Evolutionary conservation across 2,329 filamentous ascomycete genomes (phyloP), one percentile per base, ranked within the genome.

Genomic region (Periglandula ipomoeae): DNA sequence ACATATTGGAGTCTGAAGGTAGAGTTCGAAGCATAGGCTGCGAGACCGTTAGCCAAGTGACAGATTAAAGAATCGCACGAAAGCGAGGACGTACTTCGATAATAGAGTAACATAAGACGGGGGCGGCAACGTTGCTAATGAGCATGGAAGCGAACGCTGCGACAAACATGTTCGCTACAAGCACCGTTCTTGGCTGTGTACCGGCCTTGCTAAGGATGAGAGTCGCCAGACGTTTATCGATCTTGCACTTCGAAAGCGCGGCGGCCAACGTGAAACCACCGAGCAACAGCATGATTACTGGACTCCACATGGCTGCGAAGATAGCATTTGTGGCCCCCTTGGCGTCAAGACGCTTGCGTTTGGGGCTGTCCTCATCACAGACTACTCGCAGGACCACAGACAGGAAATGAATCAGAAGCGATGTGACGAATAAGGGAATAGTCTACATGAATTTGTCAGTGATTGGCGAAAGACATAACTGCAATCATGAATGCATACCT

Each of bases 141-240:
- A 95, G 89, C 93, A 98, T 98, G 59, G 89, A 96, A 8, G 94
- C 85, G 65, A 98, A 94, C 61, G 93, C 94, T 48, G 91, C 90
- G 38, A 98, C 93, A 59, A 96, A 90, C 93, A 98, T 98, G 70
- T 91, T 96, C 47, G 91, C 93, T n/a, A 98, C 69, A 4, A 98
- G 75, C 3, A 98, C 93, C 2, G 87, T 91, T 48, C 84, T 78
- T 9, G 93, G 93, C 59, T 84, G 85, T 3, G 93, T 96, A 6
- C 93, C 93, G 8, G 93, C 93, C 71, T 95, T 97, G 72, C 89
- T 95, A 30, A 98, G 76, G 24, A 98, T 87, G 59, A 97, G 89
- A 1, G 91, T 96, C 2, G 93, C 93, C 70, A 98, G 89, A 62
- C 93, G 85, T 69, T 97, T 96, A 52, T 95, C 93, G 60, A 98